Percentiles rank a stretch among this genome's conserved stretches.
Conservation (phyloP, 139 green algal genomes). For the Coelastrella sp. region DNA sequence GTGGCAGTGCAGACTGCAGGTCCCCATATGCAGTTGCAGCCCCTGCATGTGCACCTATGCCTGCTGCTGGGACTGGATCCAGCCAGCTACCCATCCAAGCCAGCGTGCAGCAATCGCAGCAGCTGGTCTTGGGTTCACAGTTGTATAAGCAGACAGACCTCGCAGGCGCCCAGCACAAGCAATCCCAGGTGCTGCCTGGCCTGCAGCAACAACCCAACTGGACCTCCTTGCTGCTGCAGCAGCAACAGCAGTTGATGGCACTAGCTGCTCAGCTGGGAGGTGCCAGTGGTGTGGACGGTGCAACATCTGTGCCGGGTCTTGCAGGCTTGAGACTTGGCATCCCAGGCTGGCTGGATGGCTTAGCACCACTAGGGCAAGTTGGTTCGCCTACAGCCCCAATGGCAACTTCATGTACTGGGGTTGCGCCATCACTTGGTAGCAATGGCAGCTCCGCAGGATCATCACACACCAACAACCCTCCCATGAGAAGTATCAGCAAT, state of each 20-base stretch:
- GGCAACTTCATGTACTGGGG: neutral
- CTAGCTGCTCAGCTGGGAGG: neutral
- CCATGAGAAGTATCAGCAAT: neutral
- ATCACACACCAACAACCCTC: neutral
- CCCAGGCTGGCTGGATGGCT: neutral
- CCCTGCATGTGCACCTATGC: no score
- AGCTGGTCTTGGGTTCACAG: no score
- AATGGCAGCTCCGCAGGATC: neutral
- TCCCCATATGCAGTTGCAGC: no score
- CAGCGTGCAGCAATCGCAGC: no score
- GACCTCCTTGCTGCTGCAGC: neutral
- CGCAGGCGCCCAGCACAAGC: neutral
- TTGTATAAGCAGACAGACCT: no score
- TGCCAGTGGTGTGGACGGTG: no score
- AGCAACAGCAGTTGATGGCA: slow-evolving; percentile 28
- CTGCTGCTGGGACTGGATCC: no score
- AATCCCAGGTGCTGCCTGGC: neutral
- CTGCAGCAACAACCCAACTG: neutral
- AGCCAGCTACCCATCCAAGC: no score
- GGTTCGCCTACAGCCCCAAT: neutral
- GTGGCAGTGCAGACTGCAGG: no score
- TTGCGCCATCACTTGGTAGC: neutral
- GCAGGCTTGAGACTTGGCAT: neutral
- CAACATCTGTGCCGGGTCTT: neutral
- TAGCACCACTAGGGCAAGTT: no score